A percentile compares a stretch with the other conserved stretches of the same genome.
These are phyloP conservation scores for Chytridium lagenaria DNA, from an alignment of 371 early-diverging fungal species.

Conservation along the genomic window DNA sequence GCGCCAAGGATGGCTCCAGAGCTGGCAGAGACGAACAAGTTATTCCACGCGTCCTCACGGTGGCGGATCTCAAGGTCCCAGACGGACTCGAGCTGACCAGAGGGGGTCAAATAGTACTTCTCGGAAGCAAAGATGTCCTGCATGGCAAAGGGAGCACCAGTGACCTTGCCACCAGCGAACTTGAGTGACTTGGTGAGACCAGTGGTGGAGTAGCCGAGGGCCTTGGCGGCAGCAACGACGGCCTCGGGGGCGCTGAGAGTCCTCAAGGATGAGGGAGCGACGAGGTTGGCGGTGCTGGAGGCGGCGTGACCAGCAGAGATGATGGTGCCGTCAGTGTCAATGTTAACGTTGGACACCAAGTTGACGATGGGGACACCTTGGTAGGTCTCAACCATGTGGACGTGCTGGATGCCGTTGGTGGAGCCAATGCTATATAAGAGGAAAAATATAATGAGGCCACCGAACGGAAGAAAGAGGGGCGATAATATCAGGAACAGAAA, in stretches of 20 bases:
- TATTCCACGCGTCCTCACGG: slow-evolving; percentile 17
- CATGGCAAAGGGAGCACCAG: slow-evolving; percentile 28
- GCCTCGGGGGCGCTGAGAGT: slow-evolving; percentile 6
- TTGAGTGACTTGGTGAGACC: not conserved
- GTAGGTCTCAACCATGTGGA: slow-evolving; percentile 75
- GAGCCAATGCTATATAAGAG: too few species aligned
- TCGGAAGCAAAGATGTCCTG: slow-evolving; percentile 39
- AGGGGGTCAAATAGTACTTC: slow-evolving; percentile 21
- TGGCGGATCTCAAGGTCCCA: slow-evolving; percentile 21
- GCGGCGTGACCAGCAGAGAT: slow-evolving; percentile 9
- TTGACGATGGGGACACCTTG: slow-evolving; percentile 80
- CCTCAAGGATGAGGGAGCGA: not conserved
- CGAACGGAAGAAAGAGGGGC: not conserved
- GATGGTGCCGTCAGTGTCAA: slow-evolving; percentile 35
- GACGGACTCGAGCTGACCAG: not conserved
- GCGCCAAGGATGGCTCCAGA: slow-evolving; percentile 35
- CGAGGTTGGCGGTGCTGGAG: slow-evolving; percentile 9
- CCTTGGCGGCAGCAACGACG: slow-evolving; percentile 12
- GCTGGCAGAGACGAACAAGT: slow-evolving; percentile 22
- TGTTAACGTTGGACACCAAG: slow-evolving; percentile 80
- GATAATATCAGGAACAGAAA: not conserved
- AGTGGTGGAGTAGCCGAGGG: slow-evolving; percentile 9
- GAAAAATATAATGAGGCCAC: not conserved
- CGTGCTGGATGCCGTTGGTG: slow-evolving; percentile 51
- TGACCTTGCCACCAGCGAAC: slow-evolving; percentile 17